Percentiles rank a stretch among this genome's conserved stretches.
Evolutionary conservation across 2,329 filamentous ascomycete species (phyloP).

Genomic region (Xylariaceae sp.): DNA sequence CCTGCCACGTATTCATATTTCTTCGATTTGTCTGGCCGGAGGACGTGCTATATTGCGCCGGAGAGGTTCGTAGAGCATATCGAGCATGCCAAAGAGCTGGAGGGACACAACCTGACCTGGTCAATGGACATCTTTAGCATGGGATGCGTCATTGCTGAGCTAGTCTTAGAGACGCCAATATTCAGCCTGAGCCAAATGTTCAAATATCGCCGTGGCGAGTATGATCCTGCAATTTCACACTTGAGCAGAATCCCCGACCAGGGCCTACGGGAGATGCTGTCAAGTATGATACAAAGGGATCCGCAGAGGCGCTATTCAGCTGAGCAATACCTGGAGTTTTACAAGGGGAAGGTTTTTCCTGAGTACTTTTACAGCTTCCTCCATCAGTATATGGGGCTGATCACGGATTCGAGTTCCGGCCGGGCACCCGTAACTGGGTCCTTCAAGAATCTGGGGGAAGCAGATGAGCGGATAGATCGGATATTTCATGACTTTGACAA

Average conservation of each 20-base stretch:
- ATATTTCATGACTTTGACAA: slow-evolving; percentile 97
- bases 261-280: slow-evolving; percentile 81
- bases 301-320: slow-evolving; percentile 89
- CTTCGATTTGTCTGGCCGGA: slow-evolving; percentile 86
- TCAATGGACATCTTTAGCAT: slow-evolving; percentile 99
- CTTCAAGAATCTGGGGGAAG: slow-evolving; percentile 71
- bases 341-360: slow-evolving; percentile 87
- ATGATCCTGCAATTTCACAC: slow-evolving; percentile 77
- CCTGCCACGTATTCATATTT: slow-evolving; percentile 97
- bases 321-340: slow-evolving; percentile 90
- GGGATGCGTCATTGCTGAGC: slow-evolving; percentile 92
- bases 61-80: slow-evolving; percentile 70
- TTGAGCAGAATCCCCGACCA: slow-evolving; percentile 83
- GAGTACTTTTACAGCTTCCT: slow-evolving; percentile 97
- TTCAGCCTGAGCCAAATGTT: slow-evolving; percentile 96
- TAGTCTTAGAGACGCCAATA: slow-evolving; percentile 93
- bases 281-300: slow-evolving; percentile 94
- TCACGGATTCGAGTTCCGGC: slow-evolving; percentile 85
- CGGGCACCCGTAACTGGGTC: slow-evolving; percentile 66
- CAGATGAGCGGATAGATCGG: slow-evolving; percentile 89
- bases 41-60: slow-evolving; percentile 92
- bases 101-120: slow-evolving; percentile 64
- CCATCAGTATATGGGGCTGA: slow-evolving; percentile 94
- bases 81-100: slow-evolving; percentile 46
- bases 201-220: slow-evolving; percentile 89